Evolutionary conservation across 2,329 filamentous ascomycete species (phyloP), one percentile per base, ranked within the genome.

Genomic region (Penicillium sp.): DNA sequence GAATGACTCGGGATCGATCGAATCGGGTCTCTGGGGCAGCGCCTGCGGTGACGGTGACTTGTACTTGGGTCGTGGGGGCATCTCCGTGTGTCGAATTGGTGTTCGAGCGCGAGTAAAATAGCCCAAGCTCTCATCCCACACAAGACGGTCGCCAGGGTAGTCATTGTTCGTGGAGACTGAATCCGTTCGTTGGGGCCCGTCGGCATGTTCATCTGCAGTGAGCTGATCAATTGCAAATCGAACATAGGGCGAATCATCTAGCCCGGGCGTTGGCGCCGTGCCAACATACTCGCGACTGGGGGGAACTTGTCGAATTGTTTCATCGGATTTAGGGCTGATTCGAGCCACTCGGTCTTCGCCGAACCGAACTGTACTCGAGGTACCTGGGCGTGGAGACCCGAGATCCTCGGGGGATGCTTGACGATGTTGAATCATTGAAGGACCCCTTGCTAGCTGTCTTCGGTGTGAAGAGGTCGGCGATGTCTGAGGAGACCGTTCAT

Each of bases 191-290:
- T 78, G 75, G 49, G 79, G 76, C 9, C 80, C 79, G n/a, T n/a
- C n/a, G 5, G 84, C 78, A 54, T 89, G 84, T 51, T 86, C 86
- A 63, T 88, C 83, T 43, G 87, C 80, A 5, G 90, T 95, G 61
- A 97, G 76, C 56, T 92, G 90, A 57, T 95, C 89, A 56, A 97
- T 84, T 36, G 92, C 92, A 69, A 94, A 95, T 57, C 88, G 88
- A 57, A 96, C 89, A 70, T 92, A 95, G 0, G 90, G 91, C 8
- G 85, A 88, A 65, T 95, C 88, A 64, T 96, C 91, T 35, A 90
- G 77, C 9, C 87, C 89, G 0, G 91, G 91, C 0, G 89, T 92
- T 2, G 79, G 76, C 11, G 78, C 74, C 46, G 74, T 74, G 14
- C 69, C 60, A 39, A 62, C 58, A 58, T 69, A 63, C 38, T 68